phyloP scores from a whole-genome alignment of 768 basidiomycete genomes.

The Pleurotus platypus region DNA sequence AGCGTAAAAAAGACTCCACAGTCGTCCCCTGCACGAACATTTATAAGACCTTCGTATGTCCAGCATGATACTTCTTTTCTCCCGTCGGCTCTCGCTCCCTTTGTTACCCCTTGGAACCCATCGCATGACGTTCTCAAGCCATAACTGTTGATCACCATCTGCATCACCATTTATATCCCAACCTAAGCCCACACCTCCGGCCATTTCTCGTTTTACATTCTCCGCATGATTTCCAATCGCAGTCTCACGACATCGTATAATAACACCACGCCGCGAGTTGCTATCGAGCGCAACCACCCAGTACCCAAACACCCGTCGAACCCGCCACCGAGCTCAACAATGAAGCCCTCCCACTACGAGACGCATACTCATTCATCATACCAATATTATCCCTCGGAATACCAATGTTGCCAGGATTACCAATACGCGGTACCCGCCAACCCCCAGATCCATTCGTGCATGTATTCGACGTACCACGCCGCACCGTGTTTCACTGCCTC shows the following conservation, averaged over 20 bases:
- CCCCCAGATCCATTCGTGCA: background rate
- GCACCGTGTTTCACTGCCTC: conserved; percentile 6
- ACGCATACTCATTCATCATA: background rate
- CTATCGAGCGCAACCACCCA: background rate
- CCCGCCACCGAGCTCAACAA: background rate
- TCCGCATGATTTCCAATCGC: conserved; percentile 8
- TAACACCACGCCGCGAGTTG: background rate
- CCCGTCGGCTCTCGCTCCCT: background rate
- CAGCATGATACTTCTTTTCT: conserved; percentile 1
- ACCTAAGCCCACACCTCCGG: conserved; percentile 12
- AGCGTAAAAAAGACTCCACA: conserved; percentile 3
- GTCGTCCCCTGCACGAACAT: background rate
- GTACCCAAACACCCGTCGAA: background rate
- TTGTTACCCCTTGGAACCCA: background rate
- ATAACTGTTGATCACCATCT: conserved; percentile 3
- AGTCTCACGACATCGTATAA: background rate
- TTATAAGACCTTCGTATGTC: conserved; percentile 2
- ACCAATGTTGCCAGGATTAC: conserved; percentile 4
- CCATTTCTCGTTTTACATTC: conserved; percentile 21
- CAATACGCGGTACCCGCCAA: background rate
- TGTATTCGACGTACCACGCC: conserved; percentile 1
- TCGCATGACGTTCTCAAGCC: background rate
- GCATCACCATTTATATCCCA: background rate
- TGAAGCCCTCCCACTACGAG: background rate
- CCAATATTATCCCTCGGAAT: background rate